Conservation (phyloP, 2,329 filamentous ascomycete genomes). For the Aspergillus bombycis region DNA sequence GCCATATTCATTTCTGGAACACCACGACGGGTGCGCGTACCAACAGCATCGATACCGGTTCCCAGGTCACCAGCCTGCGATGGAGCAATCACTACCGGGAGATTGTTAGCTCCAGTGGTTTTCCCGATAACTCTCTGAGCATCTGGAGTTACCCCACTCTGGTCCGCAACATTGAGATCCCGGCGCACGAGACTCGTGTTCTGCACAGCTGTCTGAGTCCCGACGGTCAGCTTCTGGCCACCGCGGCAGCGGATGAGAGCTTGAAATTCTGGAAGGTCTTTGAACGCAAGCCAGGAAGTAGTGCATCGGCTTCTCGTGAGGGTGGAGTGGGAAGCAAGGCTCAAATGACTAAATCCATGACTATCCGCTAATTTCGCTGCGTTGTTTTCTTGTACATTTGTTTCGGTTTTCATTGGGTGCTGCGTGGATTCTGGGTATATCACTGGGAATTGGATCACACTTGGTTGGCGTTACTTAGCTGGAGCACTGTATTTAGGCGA, state of each 20-base stretch:
- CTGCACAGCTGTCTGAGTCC: slow-evolving; percentile 96
- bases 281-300: slow-evolving; percentile 88
- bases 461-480: neutral
- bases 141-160: slow-evolving; percentile 99
- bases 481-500: neutral
- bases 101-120: slow-evolving; percentile 95
- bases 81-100: slow-evolving; percentile 98
- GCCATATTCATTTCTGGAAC: slow-evolving; percentile 99
- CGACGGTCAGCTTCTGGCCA: slow-evolving; percentile 96
- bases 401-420: slow-evolving; percentile 12
- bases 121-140: slow-evolving; percentile 98
- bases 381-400: slow-evolving; percentile 11
- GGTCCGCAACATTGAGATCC: slow-evolving; percentile 97
- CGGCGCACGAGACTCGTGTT: slow-evolving; percentile 93
- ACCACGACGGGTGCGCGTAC: slow-evolving; percentile 94
- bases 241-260: slow-evolving; percentile 92
- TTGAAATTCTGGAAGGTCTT: slow-evolving; percentile 99
- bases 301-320: slow-evolving; percentile 64
- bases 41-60: slow-evolving; percentile 98
- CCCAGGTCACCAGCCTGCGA: slow-evolving; percentile 91
- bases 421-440: neutral
- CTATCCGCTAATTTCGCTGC: slow-evolving; percentile 66
- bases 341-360: slow-evolving; percentile 92
- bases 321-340: slow-evolving; percentile 75
- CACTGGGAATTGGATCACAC: neutral